Evolutionary conservation across 805 yeast species (phyloP).

Genomic region (Debaryomyces tyrocola): DNA sequence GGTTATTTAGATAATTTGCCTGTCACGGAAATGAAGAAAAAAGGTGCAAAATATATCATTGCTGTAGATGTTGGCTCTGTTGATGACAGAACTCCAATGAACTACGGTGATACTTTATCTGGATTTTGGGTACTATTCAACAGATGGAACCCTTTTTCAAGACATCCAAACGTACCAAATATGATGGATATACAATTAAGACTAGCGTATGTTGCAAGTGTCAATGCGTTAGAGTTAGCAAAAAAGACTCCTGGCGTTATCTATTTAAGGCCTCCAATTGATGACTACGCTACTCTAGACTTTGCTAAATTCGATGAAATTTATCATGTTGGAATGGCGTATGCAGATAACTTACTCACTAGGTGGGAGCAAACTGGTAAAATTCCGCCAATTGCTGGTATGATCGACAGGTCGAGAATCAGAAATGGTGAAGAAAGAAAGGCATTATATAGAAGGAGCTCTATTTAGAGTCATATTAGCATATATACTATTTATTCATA

Average conservation of each 20-base stretch:
- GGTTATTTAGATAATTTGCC: conserved; percentile 95
- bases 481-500: not conserved
- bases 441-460: conserved; percentile 56
- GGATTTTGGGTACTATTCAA: conserved; percentile 90
- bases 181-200: conserved; percentile 94
- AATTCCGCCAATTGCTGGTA: conserved; percentile 65
- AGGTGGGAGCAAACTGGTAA: conserved; percentile 52
- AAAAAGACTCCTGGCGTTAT: conserved; percentile 81
- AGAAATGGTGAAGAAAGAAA: conserved; percentile 20
- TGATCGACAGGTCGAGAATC: conserved; percentile 16
- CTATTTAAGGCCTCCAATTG: conserved; percentile 92
- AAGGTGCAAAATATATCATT: conserved; percentile 83
- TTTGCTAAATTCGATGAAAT: conserved; percentile 92
- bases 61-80: conserved; percentile 97
- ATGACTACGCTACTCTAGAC: conserved; percentile 86
- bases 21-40: conserved; percentile 84
- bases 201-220: conserved; percentile 92
- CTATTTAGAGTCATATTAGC: conserved; percentile 37
- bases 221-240: conserved; percentile 86
- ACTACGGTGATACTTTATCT: conserved; percentile 87
- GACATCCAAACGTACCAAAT: conserved; percentile 84
- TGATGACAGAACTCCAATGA: conserved; percentile 87
- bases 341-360: conserved; percentile 60
- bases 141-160: conserved; percentile 86
- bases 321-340: conserved; percentile 72